These are phyloP conservation scores for Candida sakaeoensis DNA, from an alignment of 805 yeast genomes.

Conservation along the genomic window DNA sequence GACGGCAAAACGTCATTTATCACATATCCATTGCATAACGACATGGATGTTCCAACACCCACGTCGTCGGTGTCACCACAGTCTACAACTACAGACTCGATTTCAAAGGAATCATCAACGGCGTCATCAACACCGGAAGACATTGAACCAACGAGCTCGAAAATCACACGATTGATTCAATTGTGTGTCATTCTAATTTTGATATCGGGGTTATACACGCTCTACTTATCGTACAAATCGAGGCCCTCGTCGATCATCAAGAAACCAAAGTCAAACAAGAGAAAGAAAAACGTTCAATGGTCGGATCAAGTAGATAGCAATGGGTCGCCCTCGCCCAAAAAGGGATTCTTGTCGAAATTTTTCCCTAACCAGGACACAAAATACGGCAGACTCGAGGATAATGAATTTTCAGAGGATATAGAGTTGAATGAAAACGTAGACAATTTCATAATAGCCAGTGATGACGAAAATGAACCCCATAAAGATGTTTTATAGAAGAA, in stretches of 20 bases:
- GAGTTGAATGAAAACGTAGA: slow-evolving; percentile 40
- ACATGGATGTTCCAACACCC: neutral
- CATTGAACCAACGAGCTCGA: slow-evolving; percentile 6
- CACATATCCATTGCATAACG: slow-evolving; percentile 28
- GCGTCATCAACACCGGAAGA: neutral
- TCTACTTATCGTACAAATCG: slow-evolving; percentile 34
- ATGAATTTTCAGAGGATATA: slow-evolving; percentile 28
- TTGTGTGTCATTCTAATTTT: slow-evolving; percentile 34
- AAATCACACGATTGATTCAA: slow-evolving; percentile 37
- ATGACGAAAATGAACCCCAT: slow-evolving; percentile 28
- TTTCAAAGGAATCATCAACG: neutral
- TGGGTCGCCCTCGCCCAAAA: slow-evolving; percentile 14
- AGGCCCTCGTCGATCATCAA: slow-evolving; percentile 42
- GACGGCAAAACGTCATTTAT: slow-evolving; percentile 16
- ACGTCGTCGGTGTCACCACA: neutral
- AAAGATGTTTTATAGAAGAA: slow-evolving; percentile 4
- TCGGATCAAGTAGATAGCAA: slow-evolving; percentile 39
- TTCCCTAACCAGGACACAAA: slow-evolving; percentile 22
- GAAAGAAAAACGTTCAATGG: slow-evolving; percentile 46
- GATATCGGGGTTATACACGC: slow-evolving; percentile 39
- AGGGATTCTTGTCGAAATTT: slow-evolving; percentile 36
- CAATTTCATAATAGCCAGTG: slow-evolving; percentile 48
- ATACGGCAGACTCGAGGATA: slow-evolving; percentile 23
- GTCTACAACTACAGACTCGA: neutral
- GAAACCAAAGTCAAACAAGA: slow-evolving; percentile 18